phyloP scores from a whole-genome alignment of 2,329 filamentous ascomycete genomes.

The Pyrenochaeta sp. region DNA sequence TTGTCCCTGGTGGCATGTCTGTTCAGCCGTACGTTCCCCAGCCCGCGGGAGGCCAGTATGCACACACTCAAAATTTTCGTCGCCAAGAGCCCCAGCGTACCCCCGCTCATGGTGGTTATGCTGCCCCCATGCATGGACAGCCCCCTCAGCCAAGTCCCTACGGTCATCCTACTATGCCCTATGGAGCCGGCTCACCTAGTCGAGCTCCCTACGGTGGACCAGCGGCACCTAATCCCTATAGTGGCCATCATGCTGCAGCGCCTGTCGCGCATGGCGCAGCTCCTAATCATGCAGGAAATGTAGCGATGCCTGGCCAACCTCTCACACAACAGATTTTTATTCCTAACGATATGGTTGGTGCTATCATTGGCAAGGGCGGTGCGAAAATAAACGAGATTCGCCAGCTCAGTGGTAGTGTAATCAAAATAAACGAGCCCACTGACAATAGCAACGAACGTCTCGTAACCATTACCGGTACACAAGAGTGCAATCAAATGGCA shows the following conservation, averaged over 20 bases:
- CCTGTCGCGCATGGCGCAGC: constrained; percentile 71
- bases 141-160: constrained; percentile 53
- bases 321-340: constrained; percentile 99
- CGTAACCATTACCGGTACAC: constrained; percentile 96
- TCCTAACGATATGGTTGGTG: constrained; percentile 99
- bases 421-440: constrained; percentile 99
- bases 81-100: constrained; percentile 75
- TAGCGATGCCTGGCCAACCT: constrained; percentile 73
- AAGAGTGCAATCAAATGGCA: constrained; percentile 99
- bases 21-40: constrained; percentile 98
- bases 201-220: constrained; percentile 78
- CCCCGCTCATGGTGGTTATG: constrained; percentile 74
- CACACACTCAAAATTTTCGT: constrained; percentile 87
- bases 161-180: constrained; percentile 75
- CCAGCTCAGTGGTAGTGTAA: constrained; percentile 95
- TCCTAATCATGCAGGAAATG: constrained; percentile 70
- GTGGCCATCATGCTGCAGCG: constrained; percentile 64
- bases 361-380: constrained; percentile 98
- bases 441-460: constrained; percentile 98
- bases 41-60: constrained; percentile 90
- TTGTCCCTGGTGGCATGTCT: constrained; percentile 97
- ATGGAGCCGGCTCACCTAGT: constrained; percentile 75
- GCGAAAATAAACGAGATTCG: constrained; percentile 99
- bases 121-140: constrained; percentile 72
- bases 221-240: constrained; percentile 74